Evolutionary conservation across 768 basidiomycete genomes (phyloP), one percentile per base, ranked within the genome.

Genomic region (Lactarius psammicola): DNA sequence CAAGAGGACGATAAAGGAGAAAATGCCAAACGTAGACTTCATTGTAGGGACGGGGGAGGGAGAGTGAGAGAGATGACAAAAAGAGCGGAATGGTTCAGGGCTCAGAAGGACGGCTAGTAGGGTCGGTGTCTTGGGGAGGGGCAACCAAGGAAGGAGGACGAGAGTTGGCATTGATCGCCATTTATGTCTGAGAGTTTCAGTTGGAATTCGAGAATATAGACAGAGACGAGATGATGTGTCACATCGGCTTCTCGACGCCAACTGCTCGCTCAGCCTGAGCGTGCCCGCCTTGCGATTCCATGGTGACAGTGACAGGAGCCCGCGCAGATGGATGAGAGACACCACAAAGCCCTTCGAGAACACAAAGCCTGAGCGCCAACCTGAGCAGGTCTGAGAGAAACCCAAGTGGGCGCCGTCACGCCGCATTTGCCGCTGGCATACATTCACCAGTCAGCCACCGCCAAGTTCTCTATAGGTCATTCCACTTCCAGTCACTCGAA

Each of bases 81-180:
- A 68, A 28, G 67, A 68, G 60, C 38, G 67, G 67, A 66, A 66
- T 26, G 54, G 64, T 56, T 60, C 23, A 46, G 18, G 56, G 31
- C 60, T 7, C 17, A 20, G 18, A 36, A 44, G 23, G 18, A 46
- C 28, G 62, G 20, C 56, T 68, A 62, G 67, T 40, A 13, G 54
- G 49, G 28, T 51, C 51, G 49, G 30, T 33, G 49, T 36, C 57
- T 18, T 61, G 28, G 54, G 56, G 31, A 33, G 31, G 46, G 49
- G 58, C 31, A 62, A 68, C 64, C 64, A 61, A 58, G 46, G 31
- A 36, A 49, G 11, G 28, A 38, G 34, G 8, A 58, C 10, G 38
- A 56, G 7, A 11, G 26, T 38, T 44, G 54, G 5, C 15, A 55
- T 60, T 56, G 36, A 20, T 44, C 55, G 28, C 56, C 34, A 44